phyloP scores from a whole-genome alignment of 805 yeast species.

The Wickerhamomyces pijperi region DNA sequence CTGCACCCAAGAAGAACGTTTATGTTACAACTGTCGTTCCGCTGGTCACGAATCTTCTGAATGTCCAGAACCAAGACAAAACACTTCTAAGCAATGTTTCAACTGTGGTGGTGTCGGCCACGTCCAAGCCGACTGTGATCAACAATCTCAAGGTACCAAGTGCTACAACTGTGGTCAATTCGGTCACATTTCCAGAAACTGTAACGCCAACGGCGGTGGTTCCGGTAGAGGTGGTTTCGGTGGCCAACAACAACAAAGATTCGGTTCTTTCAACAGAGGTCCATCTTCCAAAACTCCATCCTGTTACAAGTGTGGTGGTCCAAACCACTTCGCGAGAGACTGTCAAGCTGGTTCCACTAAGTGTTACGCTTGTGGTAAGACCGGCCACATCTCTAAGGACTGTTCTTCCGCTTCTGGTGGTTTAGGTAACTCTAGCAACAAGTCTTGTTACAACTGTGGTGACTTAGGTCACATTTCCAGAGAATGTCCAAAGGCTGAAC shows the following conservation, averaged over 20 bases:
- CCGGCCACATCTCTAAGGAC: slow-evolving; percentile 83
- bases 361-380: slow-evolving; percentile 88
- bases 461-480: slow-evolving; percentile 77
- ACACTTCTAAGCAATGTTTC: slow-evolving; percentile 81
- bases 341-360: slow-evolving; percentile 62
- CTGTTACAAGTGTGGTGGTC: slow-evolving; percentile 88
- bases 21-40: slow-evolving; percentile 87
- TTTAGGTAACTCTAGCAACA: slow-evolving; percentile 22
- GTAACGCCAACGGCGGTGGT: slow-evolving; percentile 22
- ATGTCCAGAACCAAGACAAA: slow-evolving; percentile 82
- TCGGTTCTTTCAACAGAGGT: slow-evolving; percentile 5
- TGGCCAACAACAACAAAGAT: slow-evolving; percentile 11
- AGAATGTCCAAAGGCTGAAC: slow-evolving; percentile 36
- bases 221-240: slow-evolving; percentile 8
- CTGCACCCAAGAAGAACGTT: slow-evolving; percentile 74
- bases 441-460: slow-evolving; percentile 35
- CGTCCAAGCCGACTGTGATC: slow-evolving; percentile 71
- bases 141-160: slow-evolving; percentile 45
- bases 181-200: slow-evolving; percentile 78
- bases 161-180: slow-evolving; percentile 72
- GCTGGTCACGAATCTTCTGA: slow-evolving; percentile 85
- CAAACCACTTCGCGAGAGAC: slow-evolving; percentile 88
- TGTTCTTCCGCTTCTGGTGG: slow-evolving; percentile 52
- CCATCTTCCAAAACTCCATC: slow-evolving; percentile 32
- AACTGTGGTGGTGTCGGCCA: slow-evolving; percentile 89